These are phyloP conservation scores for Wickerhamomyces hampshirensis DNA, from an alignment of 805 yeast genomes.

Conservation along the genomic window DNA sequence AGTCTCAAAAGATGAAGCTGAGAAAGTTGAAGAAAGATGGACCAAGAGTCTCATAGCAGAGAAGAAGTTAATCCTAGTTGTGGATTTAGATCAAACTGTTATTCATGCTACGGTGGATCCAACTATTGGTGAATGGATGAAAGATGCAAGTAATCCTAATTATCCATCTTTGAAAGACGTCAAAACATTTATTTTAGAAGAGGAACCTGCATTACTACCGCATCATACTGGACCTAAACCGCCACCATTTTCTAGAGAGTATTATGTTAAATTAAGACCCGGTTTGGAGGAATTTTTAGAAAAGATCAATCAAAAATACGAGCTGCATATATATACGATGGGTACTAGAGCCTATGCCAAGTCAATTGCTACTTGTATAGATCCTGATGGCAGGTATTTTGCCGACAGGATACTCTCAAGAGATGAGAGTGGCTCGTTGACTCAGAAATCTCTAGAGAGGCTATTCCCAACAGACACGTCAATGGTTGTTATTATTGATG, in stretches of 20 bases:
- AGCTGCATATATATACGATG: conserved; percentile 96
- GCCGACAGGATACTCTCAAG: conserved; percentile 89
- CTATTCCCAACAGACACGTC: conserved; percentile 94
- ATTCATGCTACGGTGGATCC: conserved; percentile 98
- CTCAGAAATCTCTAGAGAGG: conserved; percentile 83
- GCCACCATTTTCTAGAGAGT: conserved; percentile 59
- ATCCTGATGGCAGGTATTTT: conserved; percentile 81
- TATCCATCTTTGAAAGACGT: conserved; percentile 83
- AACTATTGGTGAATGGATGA: conserved; percentile 94
- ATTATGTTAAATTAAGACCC: conserved; percentile 89
- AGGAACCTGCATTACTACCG: conserved; percentile 57
- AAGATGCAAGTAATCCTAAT: conserved; percentile 80
- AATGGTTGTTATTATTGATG: conserved; percentile 95
- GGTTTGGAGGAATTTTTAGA: conserved; percentile 73
- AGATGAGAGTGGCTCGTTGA: conserved; percentile 90
- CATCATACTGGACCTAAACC: conserved; percentile 58
- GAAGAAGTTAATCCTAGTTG: conserved; percentile 79
- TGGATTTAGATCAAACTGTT: conserved; percentile 95
- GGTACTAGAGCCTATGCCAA: conserved; percentile 93
- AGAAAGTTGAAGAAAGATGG: conserved; percentile 66
- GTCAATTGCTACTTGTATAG: conserved; percentile 84
- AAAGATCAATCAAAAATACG: conserved; percentile 60
- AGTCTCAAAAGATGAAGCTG: conserved; percentile 83
- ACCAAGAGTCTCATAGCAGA: conserved; percentile 56
- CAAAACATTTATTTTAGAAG: conserved; percentile 68